These are phyloP conservation scores for Nymphaea colorata DNA, from an alignment of 164 flowering plant genomes.

Conservation along the genomic window DNA sequence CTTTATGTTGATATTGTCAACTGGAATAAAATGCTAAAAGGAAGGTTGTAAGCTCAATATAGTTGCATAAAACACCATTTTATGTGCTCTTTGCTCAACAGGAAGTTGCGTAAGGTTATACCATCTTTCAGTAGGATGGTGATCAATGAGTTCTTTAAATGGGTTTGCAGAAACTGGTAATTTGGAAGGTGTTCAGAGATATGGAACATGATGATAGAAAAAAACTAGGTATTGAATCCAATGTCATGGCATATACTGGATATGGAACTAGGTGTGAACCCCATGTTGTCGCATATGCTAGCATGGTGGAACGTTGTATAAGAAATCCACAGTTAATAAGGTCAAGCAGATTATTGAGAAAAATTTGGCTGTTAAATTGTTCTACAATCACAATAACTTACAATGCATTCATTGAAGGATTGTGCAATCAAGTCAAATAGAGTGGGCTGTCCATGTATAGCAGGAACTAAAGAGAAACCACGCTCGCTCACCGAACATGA, in stretches of 20 bases:
- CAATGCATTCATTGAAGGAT: slow-evolving; percentile 49
- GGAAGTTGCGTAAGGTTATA: slow-evolving; percentile 30
- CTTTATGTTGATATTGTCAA: slow-evolving; percentile 33
- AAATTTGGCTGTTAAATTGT: slow-evolving; percentile 39
- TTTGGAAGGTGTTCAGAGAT: slow-evolving; percentile 37
- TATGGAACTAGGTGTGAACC: too few relatives aligned
- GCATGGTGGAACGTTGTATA: slow-evolving; percentile 70
- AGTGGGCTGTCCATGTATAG: slow-evolving; percentile 42
- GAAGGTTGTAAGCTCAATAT: slow-evolving; percentile 43
- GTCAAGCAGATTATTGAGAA: slow-evolving; percentile 45
- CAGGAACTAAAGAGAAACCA: slow-evolving; percentile 33
- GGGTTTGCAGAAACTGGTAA: slow-evolving; percentile 55
- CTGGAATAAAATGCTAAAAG: slow-evolving; percentile 34
- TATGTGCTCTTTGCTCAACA: slow-evolving; percentile 49
- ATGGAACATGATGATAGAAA: slow-evolving; percentile 68
- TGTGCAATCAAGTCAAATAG: slow-evolving; percentile 44
- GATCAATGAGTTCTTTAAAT: slow-evolving; percentile 34
- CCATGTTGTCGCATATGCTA: neutral
- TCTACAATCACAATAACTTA: slow-evolving; percentile 59
- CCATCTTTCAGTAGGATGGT: slow-evolving; percentile 40
- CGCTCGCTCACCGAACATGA: slow-evolving; percentile 45
- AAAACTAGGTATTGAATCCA: slow-evolving; percentile 44
- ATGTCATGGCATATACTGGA: slow-evolving; percentile 66
- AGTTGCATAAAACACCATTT: slow-evolving; percentile 43
- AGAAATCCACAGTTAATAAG: slow-evolving; percentile 43